Base-by-base conservation (phyloP, 2,329 filamentous ascomycete species). In the Pezicula rhizophila region DNA sequence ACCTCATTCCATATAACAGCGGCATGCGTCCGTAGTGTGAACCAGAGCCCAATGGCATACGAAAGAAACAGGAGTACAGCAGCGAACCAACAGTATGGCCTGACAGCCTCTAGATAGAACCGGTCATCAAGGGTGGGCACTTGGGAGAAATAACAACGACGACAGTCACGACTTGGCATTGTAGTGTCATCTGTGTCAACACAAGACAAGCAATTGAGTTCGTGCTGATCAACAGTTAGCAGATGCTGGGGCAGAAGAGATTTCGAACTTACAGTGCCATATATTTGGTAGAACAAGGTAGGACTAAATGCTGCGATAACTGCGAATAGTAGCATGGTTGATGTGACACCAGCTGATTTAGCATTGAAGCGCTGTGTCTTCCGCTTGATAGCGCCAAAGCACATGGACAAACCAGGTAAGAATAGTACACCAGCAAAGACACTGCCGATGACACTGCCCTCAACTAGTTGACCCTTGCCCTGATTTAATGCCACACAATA, bases 321-420 rank as follows among this genome's bases (percentile, higher is more conserved):
- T 20, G 93, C 92, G 65, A 99, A 99, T 8, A 99, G 76, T 49
- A 99, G 72, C 93, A 99, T 99, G 0, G 93, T 99, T 2, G 91
- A 96, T 1, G 92, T 97, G 31, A 97, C 93, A 64, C 93, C 90
- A 26, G 93, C 93, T 31, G 92, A 97, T 62, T 85, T 89, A 54
- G 93, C 91, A 64, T 99, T 99, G 77, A 99, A 99, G 38, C 93
- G 85, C 66, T 99, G 93, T 1, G 93, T 99, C 72, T 99, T 99
- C 60, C 95, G 84, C 72, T 96, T 96, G 64, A 99, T 85, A 15
- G 95, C 95, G 40, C 93, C 93, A 63, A 96, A 99, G 68, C 93
- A 99, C 93, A 99, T 99, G 50, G 92, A 97, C 31, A 99, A 67
- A 1, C 93, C 93, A 0, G 93, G 93, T 41, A 99, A 76, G 65